Base-by-base conservation (phyloP, 2,329 filamentous ascomycete genomes). In the Lecanosticta acicola region DNA sequence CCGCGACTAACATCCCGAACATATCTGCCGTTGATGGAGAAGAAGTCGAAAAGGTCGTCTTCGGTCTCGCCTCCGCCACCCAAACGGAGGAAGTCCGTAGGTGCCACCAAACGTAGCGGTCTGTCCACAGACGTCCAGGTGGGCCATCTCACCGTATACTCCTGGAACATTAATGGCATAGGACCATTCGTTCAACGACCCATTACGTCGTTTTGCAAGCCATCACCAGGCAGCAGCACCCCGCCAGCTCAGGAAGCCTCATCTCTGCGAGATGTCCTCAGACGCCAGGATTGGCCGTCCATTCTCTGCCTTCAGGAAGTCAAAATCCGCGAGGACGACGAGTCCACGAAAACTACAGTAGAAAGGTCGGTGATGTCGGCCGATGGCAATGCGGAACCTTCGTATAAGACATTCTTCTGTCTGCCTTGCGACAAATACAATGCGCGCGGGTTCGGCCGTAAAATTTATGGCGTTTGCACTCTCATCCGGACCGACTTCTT, bases 381-480 rank as follows among this genome's bases (percentile, higher is more conserved):
- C 32, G 49, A 56, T 21, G 36, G 32, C 8, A 13, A 17, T 11
- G 34, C 14, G n/a, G 60, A 59, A 2, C 71, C 71, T 3, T 56
- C 54, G 3, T 77, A 77, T 50, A 58, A 61, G 17, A 61, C 70
- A 0, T 61, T 71, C 46, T 72, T 74, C 54, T 71, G 66, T 37
- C 64, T 79, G 0, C 74, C 76, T 0, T 63, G 60, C 3, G 74
- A 79, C 56, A 67, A 59, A 21, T 59, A 69, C 57, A 79, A 79
- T 51, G 75, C 72, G 3, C 66, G 64, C 1, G 75, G 72, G 0
- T 73, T 73, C 37, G 71, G 67, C 1, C 69, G 75, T 1, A 76
- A 70, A 48, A 61, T 78, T 1, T 76, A 79, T 50, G 75, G 76
- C 10, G 73, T 79, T 1, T 73, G 69, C 20, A 71, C 69, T 18